These are phyloP conservation scores for Tricholomella constricta DNA, from an alignment of 768 basidiomycete genomes.

Conservation along the genomic window DNA sequence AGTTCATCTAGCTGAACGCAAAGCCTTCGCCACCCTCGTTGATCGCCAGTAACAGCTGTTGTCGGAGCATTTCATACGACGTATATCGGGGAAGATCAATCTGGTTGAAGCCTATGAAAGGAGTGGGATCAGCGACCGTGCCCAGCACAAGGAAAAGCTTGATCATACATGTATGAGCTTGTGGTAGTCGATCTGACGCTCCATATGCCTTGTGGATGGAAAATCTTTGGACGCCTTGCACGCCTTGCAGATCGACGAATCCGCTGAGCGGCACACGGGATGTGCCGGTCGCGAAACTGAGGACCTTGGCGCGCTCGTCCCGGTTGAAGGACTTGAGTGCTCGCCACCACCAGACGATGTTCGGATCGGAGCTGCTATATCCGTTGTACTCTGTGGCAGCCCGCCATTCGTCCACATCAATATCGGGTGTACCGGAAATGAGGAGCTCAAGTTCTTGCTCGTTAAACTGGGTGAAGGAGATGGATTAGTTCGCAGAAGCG, in stretches of 20 bases:
- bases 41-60: conserved; percentile 87
- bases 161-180: conserved; percentile 84
- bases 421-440: conserved; percentile 97
- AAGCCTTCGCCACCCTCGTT: conserved; percentile 97
- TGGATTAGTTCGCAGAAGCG: conserved; percentile 3
- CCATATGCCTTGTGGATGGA: conserved; percentile 95
- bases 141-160: background rate
- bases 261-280: conserved; percentile 94
- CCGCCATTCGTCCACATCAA: conserved; percentile 98
- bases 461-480: conserved; percentile 65
- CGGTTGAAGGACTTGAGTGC: conserved; percentile 97
- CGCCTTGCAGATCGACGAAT: conserved; percentile 93
- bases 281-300: conserved; percentile 95
- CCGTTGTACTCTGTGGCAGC: conserved; percentile 91
- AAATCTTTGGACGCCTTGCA: conserved; percentile 92
- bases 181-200: conserved; percentile 79
- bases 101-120: conserved; percentile 79
- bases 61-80: conserved; percentile 94
- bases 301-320: conserved; percentile 93
- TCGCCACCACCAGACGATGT: conserved; percentile 99
- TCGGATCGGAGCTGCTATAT: conserved; percentile 86
- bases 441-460: conserved; percentile 93
- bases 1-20: conserved; percentile 60
- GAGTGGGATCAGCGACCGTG: background rate
- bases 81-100: conserved; percentile 94